These are phyloP conservation scores for Metschnikowia hibisci DNA, from an alignment of 805 yeast genomes.

Conservation along the genomic window DNA sequence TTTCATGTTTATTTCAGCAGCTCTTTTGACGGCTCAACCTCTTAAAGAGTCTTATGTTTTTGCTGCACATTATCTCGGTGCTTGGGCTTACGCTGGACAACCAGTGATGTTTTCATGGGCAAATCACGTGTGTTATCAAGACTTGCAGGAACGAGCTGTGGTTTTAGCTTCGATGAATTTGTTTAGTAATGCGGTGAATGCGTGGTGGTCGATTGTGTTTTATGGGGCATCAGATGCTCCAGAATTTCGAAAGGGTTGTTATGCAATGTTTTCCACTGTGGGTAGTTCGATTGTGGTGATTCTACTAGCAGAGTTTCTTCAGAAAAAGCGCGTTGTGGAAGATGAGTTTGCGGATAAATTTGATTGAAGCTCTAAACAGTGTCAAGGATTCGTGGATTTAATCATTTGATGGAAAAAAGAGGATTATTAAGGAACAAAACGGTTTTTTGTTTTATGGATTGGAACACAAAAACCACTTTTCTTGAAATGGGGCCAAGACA, in stretches of 20 bases:
- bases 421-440: no score
- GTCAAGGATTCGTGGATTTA: no score
- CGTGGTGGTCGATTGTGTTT: constrained; percentile 60
- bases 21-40: constrained; percentile 45
- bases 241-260: constrained; percentile 48
- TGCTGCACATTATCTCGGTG: constrained; percentile 54
- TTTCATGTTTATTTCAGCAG: constrained; percentile 42
- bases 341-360: not conserved
- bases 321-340: not conserved
- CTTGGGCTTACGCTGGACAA: constrained; percentile 55
- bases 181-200: constrained; percentile 59
- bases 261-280: constrained; percentile 55
- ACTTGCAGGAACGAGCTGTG: constrained; percentile 59
- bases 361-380: not conserved
- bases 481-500: no score
- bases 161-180: constrained; percentile 64
- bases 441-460: no score
- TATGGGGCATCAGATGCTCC: constrained; percentile 52
- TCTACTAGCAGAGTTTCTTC: constrained; percentile 39
- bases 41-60: constrained; percentile 35
- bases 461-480: no score
- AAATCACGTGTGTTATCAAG: constrained; percentile 53
- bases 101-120: constrained; percentile 64
- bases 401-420: no score
- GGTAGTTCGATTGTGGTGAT: constrained; percentile 40